A percentile compares a stretch with the other conserved stretches of the same genome.
phyloP scores from a whole-genome alignment of 768 basidiomycete species.

The Amanita rubescens region DNA sequence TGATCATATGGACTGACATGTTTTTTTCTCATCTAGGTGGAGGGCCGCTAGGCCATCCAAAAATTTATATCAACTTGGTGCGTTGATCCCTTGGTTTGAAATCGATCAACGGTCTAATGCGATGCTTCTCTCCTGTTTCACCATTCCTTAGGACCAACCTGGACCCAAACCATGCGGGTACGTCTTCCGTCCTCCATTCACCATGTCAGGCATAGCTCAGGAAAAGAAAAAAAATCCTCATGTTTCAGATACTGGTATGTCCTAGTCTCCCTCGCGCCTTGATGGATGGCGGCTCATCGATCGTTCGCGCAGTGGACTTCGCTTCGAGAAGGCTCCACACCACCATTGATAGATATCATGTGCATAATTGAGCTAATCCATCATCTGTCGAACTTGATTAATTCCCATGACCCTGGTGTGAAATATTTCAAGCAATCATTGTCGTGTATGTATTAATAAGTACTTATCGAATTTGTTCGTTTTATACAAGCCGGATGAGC shows the following conservation, averaged over 20 bases:
- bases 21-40: conserved; percentile 49
- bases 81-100: conserved; percentile 18
- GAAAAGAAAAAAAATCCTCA: background rate
- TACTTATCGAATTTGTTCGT: no score
- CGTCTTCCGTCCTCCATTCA: conserved; percentile 25
- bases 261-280: background rate
- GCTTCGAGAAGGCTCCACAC: conserved; percentile 81
- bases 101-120: background rate
- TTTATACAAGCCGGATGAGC: conserved; percentile 24
- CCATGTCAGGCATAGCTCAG: background rate
- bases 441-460: background rate
- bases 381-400: background rate
- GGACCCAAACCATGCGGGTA: conserved; percentile 88
- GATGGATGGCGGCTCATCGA: background rate
- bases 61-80: conserved; percentile 93
- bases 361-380: conserved; percentile 6
- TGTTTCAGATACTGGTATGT: conserved; percentile 31
- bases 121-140: conserved; percentile 6
- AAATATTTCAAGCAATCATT: no score
- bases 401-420: background rate
- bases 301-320: conserved; percentile 61
- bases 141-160: conserved; percentile 62
- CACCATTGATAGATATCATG: conserved; percentile 38
- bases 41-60: conserved; percentile 93
- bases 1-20: conserved; percentile 1